These are phyloP conservation scores for Starmerella floris DNA, from an alignment of 805 yeast species.

Conservation along the genomic window DNA sequence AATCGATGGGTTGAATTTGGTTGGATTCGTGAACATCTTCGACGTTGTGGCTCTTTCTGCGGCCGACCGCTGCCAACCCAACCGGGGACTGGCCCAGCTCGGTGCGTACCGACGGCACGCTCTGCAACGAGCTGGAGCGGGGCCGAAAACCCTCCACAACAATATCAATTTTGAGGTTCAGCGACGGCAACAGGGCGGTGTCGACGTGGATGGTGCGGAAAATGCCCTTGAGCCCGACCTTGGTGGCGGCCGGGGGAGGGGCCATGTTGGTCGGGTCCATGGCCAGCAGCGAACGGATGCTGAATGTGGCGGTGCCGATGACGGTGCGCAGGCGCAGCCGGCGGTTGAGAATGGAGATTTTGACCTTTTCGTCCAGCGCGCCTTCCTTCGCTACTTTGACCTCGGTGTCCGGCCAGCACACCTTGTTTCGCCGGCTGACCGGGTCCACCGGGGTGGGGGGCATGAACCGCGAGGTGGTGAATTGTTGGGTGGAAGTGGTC, in stretches of 20 bases:
- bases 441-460: conserved; percentile 22
- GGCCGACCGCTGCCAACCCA: not conserved
- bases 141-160: not conserved
- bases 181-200: conserved; percentile 15
- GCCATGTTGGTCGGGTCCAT: conserved; percentile 4
- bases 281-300: conserved; percentile 7
- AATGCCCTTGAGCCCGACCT: conserved; percentile 1
- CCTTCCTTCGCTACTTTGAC: conserved; percentile 10
- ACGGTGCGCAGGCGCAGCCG: conserved; percentile 19
- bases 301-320: conserved; percentile 17
- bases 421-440: conserved; percentile 19
- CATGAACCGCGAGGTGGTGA: conserved; percentile 11
- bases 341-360: conserved; percentile 17
- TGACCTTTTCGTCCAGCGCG: conserved; percentile 4
- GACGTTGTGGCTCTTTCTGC: not conserved
- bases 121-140: not conserved
- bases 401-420: conserved; percentile 18
- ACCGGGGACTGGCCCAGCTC: not conserved
- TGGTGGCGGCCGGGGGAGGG: not conserved
- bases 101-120: too few relatives aligned
- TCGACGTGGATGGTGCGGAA: conserved; percentile 12
- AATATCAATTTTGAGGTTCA: conserved; percentile 19
- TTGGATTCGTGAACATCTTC: not conserved
- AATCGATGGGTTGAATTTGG: not conserved
- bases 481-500: conserved; percentile 17